Evolutionary conservation across 2,329 filamentous ascomycete genomes (phyloP).

Genomic region (Paracoccidioides lutzii): DNA sequence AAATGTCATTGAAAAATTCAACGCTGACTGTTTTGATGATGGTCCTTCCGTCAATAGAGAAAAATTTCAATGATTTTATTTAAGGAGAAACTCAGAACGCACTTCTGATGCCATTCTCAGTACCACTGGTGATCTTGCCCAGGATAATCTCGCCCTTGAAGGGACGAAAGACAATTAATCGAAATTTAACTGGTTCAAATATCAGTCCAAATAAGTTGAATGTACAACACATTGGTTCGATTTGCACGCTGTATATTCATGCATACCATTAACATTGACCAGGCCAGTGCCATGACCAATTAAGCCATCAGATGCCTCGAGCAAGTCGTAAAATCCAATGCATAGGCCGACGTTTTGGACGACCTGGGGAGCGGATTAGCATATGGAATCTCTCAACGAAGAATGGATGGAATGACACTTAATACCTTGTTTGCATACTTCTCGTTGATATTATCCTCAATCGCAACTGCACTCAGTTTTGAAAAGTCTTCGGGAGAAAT

Average conservation of each 20-base stretch:
- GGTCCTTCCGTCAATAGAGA: conserved; percentile 11
- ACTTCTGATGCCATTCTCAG: conserved; percentile 59
- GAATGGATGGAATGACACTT: background rate
- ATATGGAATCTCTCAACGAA: background rate
- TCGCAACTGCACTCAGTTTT: conserved; percentile 64
- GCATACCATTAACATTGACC: conserved; percentile 80
- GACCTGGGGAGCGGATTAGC: conserved; percentile 38
- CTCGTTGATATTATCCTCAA: conserved; percentile 92
- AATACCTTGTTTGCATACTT: conserved; percentile 87
- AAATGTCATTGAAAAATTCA: conserved; percentile 90
- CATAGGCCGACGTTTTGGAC: conserved; percentile 92
- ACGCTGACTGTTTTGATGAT: conserved; percentile 49
- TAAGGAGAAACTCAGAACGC: conserved; percentile 14
- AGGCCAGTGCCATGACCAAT: conserved; percentile 87
- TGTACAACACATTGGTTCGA: background rate
- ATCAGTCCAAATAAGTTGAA: background rate
- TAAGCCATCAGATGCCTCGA: conserved; percentile 80
- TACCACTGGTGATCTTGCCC: conserved; percentile 67
- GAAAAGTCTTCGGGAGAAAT: conserved; percentile 81
- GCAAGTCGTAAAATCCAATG: conserved; percentile 81
- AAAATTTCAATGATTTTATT: background rate
- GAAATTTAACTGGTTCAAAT: conserved; percentile 61
- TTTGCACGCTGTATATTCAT: background rate
- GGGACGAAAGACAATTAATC: conserved; percentile 82
- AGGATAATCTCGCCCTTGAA: conserved; percentile 90